These are phyloP conservation scores for Kwoniella shivajii DNA, from an alignment of 1,284 basidiomycete species.

Conservation along the genomic window DNA sequence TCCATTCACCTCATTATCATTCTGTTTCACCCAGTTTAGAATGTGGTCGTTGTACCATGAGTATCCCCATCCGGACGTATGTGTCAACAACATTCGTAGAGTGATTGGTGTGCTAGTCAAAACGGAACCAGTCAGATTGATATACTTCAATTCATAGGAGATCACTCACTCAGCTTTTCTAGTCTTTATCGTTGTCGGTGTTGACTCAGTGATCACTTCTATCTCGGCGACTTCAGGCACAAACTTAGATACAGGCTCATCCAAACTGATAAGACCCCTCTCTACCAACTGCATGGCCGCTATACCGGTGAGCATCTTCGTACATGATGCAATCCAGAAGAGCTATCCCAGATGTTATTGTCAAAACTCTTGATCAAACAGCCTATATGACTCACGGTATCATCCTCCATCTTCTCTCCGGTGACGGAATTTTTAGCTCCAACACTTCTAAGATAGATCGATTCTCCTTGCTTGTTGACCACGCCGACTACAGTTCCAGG, in stretches of 20 bases:
- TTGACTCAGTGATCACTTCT: constrained; percentile 19
- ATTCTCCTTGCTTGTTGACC: constrained; percentile 15
- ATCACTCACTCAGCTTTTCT: constrained; percentile 9
- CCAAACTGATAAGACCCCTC: constrained; percentile 34
- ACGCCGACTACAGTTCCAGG: constrained; percentile 17
- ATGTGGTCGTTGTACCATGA: constrained; percentile 24
- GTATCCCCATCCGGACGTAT: constrained; percentile 31
- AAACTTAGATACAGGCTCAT: constrained; percentile 31
- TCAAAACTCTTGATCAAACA: background rate
- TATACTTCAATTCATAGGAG: too few relatives aligned
- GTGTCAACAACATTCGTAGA: constrained; percentile 35
- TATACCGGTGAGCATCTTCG: constrained; percentile 48
- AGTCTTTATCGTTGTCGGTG: background rate
- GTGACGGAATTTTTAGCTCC: constrained; percentile 17
- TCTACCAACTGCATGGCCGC: constrained; percentile 47
- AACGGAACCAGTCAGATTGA: background rate
- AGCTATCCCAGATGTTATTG: constrained; percentile 7
- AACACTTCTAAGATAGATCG: constrained; percentile 13
- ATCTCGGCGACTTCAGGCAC: constrained; percentile 36
- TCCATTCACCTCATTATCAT: constrained; percentile 19
- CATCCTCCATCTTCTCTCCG: constrained; percentile 13
- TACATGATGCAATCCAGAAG: constrained; percentile 32
- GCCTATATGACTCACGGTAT: constrained; percentile 12
- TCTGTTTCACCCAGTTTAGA: constrained; percentile 22
- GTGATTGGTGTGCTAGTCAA: constrained; percentile 27